Percentiles rank a stretch among this genome's conserved stretches.
phyloP scores from a whole-genome alignment of 2,329 filamentous ascomycete genomes.

The Aureobasidium sp. region DNA sequence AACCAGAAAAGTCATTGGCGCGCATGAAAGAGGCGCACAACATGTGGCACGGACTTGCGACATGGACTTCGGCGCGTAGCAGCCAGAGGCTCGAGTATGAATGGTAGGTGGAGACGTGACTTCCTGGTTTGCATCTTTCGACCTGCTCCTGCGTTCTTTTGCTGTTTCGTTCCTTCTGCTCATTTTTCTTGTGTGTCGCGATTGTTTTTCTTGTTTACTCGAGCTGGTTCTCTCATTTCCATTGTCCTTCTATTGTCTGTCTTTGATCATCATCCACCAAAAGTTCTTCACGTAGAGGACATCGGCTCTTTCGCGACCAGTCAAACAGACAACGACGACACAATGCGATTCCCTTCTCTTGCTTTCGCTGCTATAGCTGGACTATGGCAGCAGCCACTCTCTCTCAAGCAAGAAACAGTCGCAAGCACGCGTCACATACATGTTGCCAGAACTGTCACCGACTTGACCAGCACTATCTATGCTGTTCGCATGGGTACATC shows the following conservation, averaged over 20 bases:
- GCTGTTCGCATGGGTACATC: background rate
- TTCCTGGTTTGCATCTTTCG: background rate
- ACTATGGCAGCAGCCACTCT: conserved; percentile 12
- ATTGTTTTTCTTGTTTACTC: background rate
- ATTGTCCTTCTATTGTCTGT: background rate
- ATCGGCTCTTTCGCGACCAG: background rate
- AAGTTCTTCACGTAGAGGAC: background rate
- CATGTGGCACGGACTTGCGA: conserved; percentile 7
- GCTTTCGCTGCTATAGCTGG: conserved; percentile 6
- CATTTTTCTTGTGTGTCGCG: background rate
- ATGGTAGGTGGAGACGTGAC: conserved; percentile 5
- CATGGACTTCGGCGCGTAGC: conserved; percentile 6
- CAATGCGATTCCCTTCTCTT: background rate
- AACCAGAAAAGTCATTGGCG: background rate
- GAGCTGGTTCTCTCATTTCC: background rate
- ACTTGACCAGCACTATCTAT: background rate
- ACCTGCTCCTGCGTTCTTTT: background rate
- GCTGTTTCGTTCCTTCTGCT: background rate
- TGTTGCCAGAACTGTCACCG: background rate
- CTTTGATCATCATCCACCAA: background rate
- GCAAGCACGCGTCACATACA: background rate
- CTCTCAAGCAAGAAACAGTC: background rate
- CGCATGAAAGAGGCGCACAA: background rate
- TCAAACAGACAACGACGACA: background rate
- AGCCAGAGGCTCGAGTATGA: background rate